Base-by-base conservation (phyloP, 768 basidiomycete species). In the Russula earlei region DNA sequence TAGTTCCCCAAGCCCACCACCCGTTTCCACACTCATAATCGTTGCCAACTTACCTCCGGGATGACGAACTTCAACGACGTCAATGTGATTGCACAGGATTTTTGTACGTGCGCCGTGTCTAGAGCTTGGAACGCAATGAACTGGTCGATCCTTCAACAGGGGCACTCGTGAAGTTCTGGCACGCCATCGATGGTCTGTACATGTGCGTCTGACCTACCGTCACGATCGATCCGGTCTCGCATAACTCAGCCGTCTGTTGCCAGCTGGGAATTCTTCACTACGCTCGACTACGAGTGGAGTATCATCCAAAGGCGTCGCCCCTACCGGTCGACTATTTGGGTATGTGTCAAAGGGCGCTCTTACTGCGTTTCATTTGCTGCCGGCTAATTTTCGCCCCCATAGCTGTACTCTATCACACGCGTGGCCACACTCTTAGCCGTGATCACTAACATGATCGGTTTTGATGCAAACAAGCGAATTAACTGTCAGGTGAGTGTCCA, bases 341-440 rank as follows among this genome's bases (percentile, higher is more conserved):
- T 56, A 3, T 1, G 55, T 56, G 8, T 1, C 10, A 8, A 9
- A 8, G 3, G 8, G 15, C 34, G 12, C 29, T 24, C 46, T 24
- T 14, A 20, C 20, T 22, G 10, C 1, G 27, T 14, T 17, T 56
- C 7, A 31, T 33, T 19, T 6, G 15, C 25, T 12, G 15, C 24
- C 31, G 5, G 20, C 3, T 10, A 2, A 1, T 46, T 24, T 5
- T 27, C 5, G n/a, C 25, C 14, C n/a, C 12, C 9, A n/a, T 36
- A 59, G 58, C 22, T 59, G 8, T 59, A 59, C n/a, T 59, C 49
- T 29, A n/a, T 59, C 1, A 47, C 54, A 5, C 54, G 58, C 12
- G 5, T 37, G n/a, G 1, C n/a, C 31, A 14, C 49, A 17, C 49
- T 59, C n/a, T 4, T 49, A 17, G n/a, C 27, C 34, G 49, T 47